phyloP scores from a whole-genome alignment of 768 basidiomycete genomes.

The Lactarius quietus region DNA sequence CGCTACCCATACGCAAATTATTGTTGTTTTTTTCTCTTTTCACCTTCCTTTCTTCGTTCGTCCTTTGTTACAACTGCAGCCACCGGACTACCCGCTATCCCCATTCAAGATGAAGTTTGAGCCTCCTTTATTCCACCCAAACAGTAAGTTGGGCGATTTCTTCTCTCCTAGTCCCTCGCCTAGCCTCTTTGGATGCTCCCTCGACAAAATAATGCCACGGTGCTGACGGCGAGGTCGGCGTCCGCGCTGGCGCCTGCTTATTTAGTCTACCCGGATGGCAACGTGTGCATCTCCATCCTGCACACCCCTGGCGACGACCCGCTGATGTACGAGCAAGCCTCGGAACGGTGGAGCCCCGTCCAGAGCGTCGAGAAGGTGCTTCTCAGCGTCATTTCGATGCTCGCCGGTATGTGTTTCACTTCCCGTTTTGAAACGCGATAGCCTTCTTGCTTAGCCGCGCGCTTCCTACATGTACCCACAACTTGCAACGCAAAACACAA shows the following conservation, averaged over 20 bases:
- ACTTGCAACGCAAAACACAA: not conserved
- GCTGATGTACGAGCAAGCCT: slow-evolving; percentile 90
- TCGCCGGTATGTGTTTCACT: slow-evolving; percentile 62
- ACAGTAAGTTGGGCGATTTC: slow-evolving; percentile 58
- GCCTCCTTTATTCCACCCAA: slow-evolving; percentile 95
- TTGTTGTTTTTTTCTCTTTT: not conserved
- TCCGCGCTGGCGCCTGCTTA: not conserved
- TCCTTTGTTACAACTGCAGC: slow-evolving; percentile 42
- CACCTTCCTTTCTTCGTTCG: not conserved
- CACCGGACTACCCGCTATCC: slow-evolving; percentile 90
- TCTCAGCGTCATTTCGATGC: slow-evolving; percentile 94
- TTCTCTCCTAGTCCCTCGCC: slow-evolving; percentile 3
- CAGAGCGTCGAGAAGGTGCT: slow-evolving; percentile 98
- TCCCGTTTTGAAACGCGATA: not conserved
- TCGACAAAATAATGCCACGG: not conserved
- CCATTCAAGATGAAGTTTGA: slow-evolving; percentile 99
- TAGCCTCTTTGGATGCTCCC: not conserved
- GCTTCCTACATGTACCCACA: not conserved
- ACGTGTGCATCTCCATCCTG: slow-evolving; percentile 96
- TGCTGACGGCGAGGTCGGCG: not conserved
- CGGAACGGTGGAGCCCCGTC: slow-evolving; percentile 98
- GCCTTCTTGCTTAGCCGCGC: not conserved
- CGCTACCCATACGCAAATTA: not conserved
- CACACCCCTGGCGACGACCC: slow-evolving; percentile 93
- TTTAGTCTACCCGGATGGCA: slow-evolving; percentile 92